Evolutionary conservation across 257 asterid species (phyloP).

Genomic region (Fraxinus quadrangulata): DNA sequence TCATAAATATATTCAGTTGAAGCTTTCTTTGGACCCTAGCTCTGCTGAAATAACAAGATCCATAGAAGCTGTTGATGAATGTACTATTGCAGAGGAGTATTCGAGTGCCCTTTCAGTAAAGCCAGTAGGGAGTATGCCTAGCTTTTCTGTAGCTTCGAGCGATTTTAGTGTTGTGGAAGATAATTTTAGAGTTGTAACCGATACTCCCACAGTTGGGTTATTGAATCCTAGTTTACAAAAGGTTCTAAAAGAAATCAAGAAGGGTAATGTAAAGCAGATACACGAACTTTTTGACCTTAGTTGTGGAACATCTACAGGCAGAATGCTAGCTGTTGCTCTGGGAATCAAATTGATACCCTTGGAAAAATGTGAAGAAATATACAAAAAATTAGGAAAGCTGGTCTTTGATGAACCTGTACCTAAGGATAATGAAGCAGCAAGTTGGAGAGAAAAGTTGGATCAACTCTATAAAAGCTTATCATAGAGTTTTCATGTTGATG

Average conservation of each 20-base stretch:
- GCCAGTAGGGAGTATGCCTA: no score
- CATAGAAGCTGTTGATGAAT: no score
- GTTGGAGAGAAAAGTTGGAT: conserved; percentile 98
- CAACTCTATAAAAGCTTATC: conserved; percentile 98
- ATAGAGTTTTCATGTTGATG: conserved; percentile 57
- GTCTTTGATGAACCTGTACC: conserved; percentile 93
- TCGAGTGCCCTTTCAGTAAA: no score
- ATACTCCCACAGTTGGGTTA: no score
- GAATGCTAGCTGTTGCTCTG: conserved; percentile 99
- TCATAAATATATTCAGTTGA: no score
- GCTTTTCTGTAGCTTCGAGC: no score
- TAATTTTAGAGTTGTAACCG: no score
- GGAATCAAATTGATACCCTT: conserved; percentile 89
- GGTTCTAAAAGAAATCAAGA: conserved; percentile 89
- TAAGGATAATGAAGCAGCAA: conserved; percentile 97
- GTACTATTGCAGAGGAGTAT: no score
- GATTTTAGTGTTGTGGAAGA: no score
- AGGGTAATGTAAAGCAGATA: conserved; percentile 90
- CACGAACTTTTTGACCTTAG: conserved; percentile 96
- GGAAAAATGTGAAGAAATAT: conserved; percentile 94
- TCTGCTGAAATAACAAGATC: no score
- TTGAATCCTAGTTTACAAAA: conserved; percentile 10
- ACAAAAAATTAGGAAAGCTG: conserved; percentile 76
- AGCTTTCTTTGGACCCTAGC: no score
- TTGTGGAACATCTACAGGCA: conserved; percentile 99